Evolutionary conservation across 2,329 filamentous ascomycete genomes (phyloP), one percentile per base, ranked within the genome.

Genomic region (Neoscytalidium dimidiatum): DNA sequence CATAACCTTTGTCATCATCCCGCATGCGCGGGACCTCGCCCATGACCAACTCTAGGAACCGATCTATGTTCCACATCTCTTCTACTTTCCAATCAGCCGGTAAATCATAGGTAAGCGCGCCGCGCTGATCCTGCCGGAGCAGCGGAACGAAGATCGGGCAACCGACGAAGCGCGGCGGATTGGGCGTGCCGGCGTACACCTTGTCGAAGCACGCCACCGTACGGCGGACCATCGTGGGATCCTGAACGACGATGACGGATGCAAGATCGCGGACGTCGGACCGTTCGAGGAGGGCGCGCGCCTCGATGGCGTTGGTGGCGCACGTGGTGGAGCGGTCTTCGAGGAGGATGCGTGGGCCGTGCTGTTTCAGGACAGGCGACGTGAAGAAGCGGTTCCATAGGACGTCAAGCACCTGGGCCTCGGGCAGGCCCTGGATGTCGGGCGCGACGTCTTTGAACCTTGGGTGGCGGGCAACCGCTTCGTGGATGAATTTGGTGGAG

Each of bases 291-390:
- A 80, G 60, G 11, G 72, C 71, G 3, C 71, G 68, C 19, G 74
- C 77, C 48, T 79, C 72, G 2, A 69, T 68, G 4, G 81, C 81
- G 67, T 83, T 83, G 17, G 75, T 75, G n/a, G 80, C 80, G 66
- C 80, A 82, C 64, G 82, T 83, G 0, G 79, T 82, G 0, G 79
- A 81, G 17, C 73, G 64, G 44, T 80, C 76, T 64, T 83, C 81
- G 9, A 82, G 62, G 2, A 82, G 67, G 21, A 82, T 71, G 5
- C 63, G 68, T 19, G 75, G 74, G 6, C 73, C 71, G 9, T 64
- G 43, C 2, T 58, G 66, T 8, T 62, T 69, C 23, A 78, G 69
- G 9, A 63, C 68, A 1, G 64, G 26, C 1, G 69, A 23, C 38
- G 72, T 72, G 63, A 73, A 77, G 66, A 68, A 75, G 4, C 52